phyloP scores from a whole-genome alignment of 345 rosid genomes.

The thale cress (Arabidopsis thaliana) region TAIR10.1 NC_003071.7:17939001-17939500 shows the following conservation, averaged over 20 bases:
- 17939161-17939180: slow-evolving; percentile 38
- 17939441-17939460: not conserved
- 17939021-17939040: not conserved
- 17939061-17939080: slow-evolving; percentile 10
- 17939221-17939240: slow-evolving; percentile 31
- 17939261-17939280: not conserved
- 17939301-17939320: not conserved
- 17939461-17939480: not conserved
- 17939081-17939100: slow-evolving; percentile 26
- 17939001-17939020: not conserved
- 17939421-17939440: not conserved
- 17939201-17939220: slow-evolving; percentile 37
- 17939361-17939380: not conserved
- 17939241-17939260: slow-evolving; percentile 5
- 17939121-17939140: slow-evolving; percentile 24
- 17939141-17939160: slow-evolving; percentile 26
- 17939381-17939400: not conserved
- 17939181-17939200: slow-evolving; percentile 5
- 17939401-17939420: not conserved
- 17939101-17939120: slow-evolving; percentile 28
- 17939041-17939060: slow-evolving; percentile 12
- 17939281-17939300: not conserved
- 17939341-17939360: not conserved
- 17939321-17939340: not conserved
- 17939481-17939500: slow-evolving; percentile 9